These are phyloP conservation scores for Quercus mongolica DNA, from an alignment of 306 rosid genomes.

Conservation along the genomic window DNA sequence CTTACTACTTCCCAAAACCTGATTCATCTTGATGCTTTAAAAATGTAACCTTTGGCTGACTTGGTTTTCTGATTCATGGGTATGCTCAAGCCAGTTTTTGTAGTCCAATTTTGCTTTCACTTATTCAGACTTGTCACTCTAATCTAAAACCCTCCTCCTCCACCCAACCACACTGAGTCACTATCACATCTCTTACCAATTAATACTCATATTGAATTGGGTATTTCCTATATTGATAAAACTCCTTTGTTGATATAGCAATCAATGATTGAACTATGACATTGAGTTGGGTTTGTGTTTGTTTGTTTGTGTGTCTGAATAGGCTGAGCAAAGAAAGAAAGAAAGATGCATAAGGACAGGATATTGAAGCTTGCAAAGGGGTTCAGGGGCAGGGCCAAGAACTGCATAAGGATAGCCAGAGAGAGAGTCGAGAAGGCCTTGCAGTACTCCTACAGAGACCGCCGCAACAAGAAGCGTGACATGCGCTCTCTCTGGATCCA, in stretches of 20 bases:
- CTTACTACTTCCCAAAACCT: too few relatives aligned
- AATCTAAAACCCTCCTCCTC: too few relatives aligned
- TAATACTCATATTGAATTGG: neutral
- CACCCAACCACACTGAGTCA: too few relatives aligned
- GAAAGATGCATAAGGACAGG: slow-evolving; percentile 74
- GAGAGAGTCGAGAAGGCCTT: slow-evolving; percentile 98
- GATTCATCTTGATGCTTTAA: too few relatives aligned
- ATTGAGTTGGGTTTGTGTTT: neutral
- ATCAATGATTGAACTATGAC: neutral
- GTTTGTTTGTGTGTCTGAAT: neutral
- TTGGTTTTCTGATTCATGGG: too few relatives aligned
- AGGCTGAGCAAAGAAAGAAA: slow-evolving; percentile 9
- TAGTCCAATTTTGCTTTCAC: too few relatives aligned
- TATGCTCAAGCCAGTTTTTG: too few relatives aligned
- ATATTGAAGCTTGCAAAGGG: slow-evolving; percentile 93
- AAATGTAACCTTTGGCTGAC: too few relatives aligned
- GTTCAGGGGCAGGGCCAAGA: slow-evolving; percentile 95
- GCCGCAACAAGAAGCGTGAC: slow-evolving; percentile 94
- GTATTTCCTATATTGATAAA: neutral
- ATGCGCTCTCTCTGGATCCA: slow-evolving; percentile 97
- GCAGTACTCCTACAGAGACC: slow-evolving; percentile 95
- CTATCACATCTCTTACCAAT: too few relatives aligned
- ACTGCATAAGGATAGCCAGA: slow-evolving; percentile 92
- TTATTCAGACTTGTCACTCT: too few relatives aligned
- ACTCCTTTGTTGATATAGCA: neutral